phyloP scores from a whole-genome alignment of 306 rosid genomes.

The Prunus salicina region DNA sequence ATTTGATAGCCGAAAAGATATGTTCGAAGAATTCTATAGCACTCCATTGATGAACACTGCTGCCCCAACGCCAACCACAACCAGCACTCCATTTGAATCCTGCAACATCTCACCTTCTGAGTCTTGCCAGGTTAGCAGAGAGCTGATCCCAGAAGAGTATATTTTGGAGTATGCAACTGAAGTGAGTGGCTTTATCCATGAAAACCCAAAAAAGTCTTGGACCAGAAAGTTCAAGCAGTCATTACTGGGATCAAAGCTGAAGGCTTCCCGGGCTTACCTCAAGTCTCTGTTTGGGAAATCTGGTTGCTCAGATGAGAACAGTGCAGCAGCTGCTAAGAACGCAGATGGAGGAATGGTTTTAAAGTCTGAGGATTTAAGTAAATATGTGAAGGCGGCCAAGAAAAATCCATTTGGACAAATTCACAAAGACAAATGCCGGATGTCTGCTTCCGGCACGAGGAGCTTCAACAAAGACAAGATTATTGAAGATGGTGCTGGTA shows the following conservation, averaged over 20 bases:
- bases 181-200: constrained; percentile 29
- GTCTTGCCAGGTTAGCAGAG: constrained; percentile 76
- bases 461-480: constrained; percentile 41
- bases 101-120: constrained; percentile 81
- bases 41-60: constrained; percentile 68
- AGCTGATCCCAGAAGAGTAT: constrained; percentile 60
- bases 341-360: constrained; percentile 70
- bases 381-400: constrained; percentile 36
- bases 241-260: constrained; percentile 69
- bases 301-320: constrained; percentile 71
- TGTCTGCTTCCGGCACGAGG: constrained; percentile 31
- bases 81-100: constrained; percentile 81
- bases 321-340: constrained; percentile 55
- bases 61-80: constrained; percentile 57
- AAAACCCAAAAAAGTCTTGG: constrained; percentile 66
- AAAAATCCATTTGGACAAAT: constrained; percentile 60
- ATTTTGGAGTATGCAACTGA: constrained; percentile 35
- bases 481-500: constrained; percentile 37
- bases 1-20: constrained; percentile 26
- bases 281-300: constrained; percentile 80
- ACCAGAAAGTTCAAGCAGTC: constrained; percentile 72
- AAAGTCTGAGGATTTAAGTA: constrained; percentile 53
- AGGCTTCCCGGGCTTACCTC: constrained; percentile 83
- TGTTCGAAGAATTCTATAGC: constrained; percentile 62
- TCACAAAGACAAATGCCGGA: constrained; percentile 44